Base-by-base conservation (phyloP, 2,329 filamentous ascomycete species). In the Didymella lethalis region DNA sequence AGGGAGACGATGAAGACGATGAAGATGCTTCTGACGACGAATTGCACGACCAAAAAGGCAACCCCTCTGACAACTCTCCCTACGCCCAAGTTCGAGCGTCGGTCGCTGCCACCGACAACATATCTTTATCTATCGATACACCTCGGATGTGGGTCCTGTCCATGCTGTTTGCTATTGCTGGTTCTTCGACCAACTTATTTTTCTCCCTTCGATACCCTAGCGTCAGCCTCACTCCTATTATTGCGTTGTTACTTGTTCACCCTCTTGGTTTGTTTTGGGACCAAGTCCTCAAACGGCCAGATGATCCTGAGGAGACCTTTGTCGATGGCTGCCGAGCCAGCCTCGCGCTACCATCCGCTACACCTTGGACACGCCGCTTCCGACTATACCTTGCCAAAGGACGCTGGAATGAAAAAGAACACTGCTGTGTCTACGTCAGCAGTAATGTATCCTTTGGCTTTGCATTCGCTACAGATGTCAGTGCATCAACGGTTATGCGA, bases 391-490 rank as follows among this genome's bases (percentile, higher is more conserved):
- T 94, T 28, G 88, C 87, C 1, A 91, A 94, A 76, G 91, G 91
- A 3, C 83, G 81, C 34, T 95, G 92, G 92, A 95, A 95, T 72
- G 89, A 93, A 73, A 95, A 95, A 75, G 91, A 95, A 75, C 92
- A 95, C 75, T 91, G 89, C 41, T 95, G 91, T 72, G 91, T 95
- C 50, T 95, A 95, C 68, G 92, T 95, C 67, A 92, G 90, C 81
- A 94, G 91, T 78, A 95, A 95, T 72, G 91, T 95, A 41, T 92
- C 91, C 20, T 95, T 95, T 74, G 92, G 91, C 2, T 95, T 95
- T 77, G 91, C 92, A 26, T 95, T 95, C 77, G 91, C 91, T 7
- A 95, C 92, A 28, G 91, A 95, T 79, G 90, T 84, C 56, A 70
- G 80, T 75, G 31, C 14, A 36, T 36, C 12, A 23, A 2, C 3